A percentile compares a stretch with the other conserved stretches of the same genome.
Evolutionary conservation across 768 basidiomycete genomes (phyloP).

Genomic region (Phylloporus arenicola): DNA sequence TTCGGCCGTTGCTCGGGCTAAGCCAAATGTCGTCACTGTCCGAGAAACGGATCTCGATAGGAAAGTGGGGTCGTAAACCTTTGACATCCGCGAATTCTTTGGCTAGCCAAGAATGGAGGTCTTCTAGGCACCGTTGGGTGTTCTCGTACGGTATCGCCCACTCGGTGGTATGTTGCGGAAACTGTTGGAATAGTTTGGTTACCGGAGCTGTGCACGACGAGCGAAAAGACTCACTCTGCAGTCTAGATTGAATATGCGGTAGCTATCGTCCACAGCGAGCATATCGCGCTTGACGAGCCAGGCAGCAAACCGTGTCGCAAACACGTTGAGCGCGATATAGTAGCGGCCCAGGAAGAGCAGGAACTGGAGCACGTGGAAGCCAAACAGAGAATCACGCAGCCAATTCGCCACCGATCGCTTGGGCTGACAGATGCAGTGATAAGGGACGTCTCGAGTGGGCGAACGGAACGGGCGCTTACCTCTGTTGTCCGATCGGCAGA

Average conservation of each 20-base stretch:
- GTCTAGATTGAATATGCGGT: conserved; percentile 88
- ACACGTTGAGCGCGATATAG: conserved; percentile 55
- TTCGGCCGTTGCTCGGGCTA: conserved; percentile 74
- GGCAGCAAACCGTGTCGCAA: conserved; percentile 56
- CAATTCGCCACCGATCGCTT: conserved; percentile 49
- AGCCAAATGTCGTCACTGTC: conserved; percentile 91
- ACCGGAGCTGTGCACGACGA: not conserved
- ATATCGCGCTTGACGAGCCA: conserved; percentile 59
- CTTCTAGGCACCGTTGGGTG: conserved; percentile 61
- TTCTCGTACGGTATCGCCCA: conserved; percentile 81
- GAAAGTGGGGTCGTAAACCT: conserved; percentile 86
- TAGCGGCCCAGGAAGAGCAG: conserved; percentile 74
- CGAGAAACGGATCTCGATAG: conserved; percentile 88
- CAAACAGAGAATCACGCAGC: conserved; percentile 68
- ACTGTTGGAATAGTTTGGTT: conserved; percentile 40
- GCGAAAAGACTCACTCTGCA: conserved; percentile 64
- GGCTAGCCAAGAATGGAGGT: conserved; percentile 67
- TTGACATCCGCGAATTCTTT: conserved; percentile 58
- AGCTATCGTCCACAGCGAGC: conserved; percentile 69
- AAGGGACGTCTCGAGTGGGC: conserved; percentile 1
- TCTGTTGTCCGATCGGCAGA: conserved; percentile 70
- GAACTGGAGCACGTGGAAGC: conserved; percentile 77
- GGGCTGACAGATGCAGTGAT: conserved; percentile 36
- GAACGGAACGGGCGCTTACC: conserved; percentile 42
- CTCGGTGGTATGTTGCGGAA: conserved; percentile 90